Base-by-base conservation (phyloP, 306 rosid genomes). In the Fragaria iinumae region DNA sequence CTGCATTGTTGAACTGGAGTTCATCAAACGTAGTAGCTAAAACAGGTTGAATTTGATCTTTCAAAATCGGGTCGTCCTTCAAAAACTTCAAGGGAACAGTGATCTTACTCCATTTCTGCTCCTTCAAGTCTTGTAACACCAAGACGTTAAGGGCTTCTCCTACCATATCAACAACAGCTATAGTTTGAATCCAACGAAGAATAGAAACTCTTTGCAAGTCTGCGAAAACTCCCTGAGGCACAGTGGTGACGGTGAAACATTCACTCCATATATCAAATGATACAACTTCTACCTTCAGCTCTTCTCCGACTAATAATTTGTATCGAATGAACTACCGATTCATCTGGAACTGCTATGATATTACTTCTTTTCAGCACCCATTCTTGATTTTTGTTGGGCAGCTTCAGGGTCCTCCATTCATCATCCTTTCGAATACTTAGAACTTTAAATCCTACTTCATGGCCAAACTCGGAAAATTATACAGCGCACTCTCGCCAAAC, bases 341-440 rank as follows among this genome's bases (percentile, higher is more conserved):
- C 56, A 50, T 50, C 7, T 50, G 6, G n/a, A 16, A 16, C 2
- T 55, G 6, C 1, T 21, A 4, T 3, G 21, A 36, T 2, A 60
- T 6, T 1, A 4, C 3, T 2, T 14, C 36, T 12, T 11, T 0
- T 1, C 66, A 1, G 20, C 4, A 18, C 5, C 18, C 12, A 0
- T 49, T 32, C 10, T 0, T 14, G 2, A 49, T 49, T 32, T 72
- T 50, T 44, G 17, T 49, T 49, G 25, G 45, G 45, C 3, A 27
- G 60, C 25, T 17, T 49, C 76, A 72, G 25, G 16, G 32, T 23
- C 55, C 62, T 72, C 65, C 76, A 72, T 7, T 12, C 12, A 20
- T 53, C 16, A n/a, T 72, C 76, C 50, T 72, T 72, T 6, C 67
- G 67, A 38, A 13, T 3, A 36, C 12, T 53, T 7, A n/a, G 38